Evolutionary conservation across 2,329 filamentous ascomycete genomes (phyloP).

Genomic region (Penicillium sp.): DNA sequence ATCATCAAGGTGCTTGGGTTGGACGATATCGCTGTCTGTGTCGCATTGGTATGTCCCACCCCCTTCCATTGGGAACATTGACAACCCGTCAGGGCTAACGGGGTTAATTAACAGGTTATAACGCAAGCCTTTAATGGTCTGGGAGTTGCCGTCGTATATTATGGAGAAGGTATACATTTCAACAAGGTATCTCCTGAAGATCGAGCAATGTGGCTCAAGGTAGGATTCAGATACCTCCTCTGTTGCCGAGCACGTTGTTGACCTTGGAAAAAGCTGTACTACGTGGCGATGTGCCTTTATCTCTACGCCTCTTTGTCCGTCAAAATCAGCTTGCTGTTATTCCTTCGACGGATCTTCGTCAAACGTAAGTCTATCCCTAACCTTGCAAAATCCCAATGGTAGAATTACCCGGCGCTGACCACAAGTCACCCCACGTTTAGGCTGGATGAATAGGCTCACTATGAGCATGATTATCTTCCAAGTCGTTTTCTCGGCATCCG

Average conservation of each 20-base stretch:
- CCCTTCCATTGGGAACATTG: background rate
- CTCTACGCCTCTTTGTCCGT: conserved; percentile 8
- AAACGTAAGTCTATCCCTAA: background rate
- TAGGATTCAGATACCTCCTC: background rate
- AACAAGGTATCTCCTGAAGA: background rate
- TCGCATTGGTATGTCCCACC: conserved; percentile 4
- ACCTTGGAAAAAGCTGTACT: conserved; percentile 3
- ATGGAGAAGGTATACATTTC: conserved; percentile 9
- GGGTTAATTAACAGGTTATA: background rate
- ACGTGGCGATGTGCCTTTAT: conserved; percentile 11
- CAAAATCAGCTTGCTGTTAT: conserved; percentile 6
- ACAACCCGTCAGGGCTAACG: background rate
- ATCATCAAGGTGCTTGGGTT: background rate
- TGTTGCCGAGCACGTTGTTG: background rate
- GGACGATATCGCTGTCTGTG: conserved; percentile 10
- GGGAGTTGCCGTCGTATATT: conserved; percentile 6
- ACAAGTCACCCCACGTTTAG: background rate
- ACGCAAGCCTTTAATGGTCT: conserved; percentile 10
- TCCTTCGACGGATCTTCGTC: conserved; percentile 9
- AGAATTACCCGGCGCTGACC: background rate
- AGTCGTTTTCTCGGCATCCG: conserved; percentile 1
- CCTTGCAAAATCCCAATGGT: background rate
- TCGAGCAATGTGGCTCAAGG: conserved; percentile 9
- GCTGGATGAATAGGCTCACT: conserved; percentile 10
- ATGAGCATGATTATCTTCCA: conserved; percentile 7